These are phyloP conservation scores for Astragalus glycyphyllos DNA, from an alignment of 306 rosid species.

Conservation along the genomic window DNA sequence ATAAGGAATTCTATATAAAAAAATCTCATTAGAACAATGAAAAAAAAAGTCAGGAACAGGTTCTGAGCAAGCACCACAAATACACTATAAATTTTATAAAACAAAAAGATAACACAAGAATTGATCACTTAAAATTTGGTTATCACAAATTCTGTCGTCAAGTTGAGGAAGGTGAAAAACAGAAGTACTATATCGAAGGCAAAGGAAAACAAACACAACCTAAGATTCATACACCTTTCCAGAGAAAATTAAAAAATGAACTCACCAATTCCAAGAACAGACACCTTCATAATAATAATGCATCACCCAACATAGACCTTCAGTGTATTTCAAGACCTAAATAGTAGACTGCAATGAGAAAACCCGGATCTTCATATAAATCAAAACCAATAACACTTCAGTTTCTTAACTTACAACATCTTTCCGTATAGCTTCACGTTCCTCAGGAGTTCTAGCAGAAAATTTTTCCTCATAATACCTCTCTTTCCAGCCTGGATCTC, in stretches of 20 bases:
- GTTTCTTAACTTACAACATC: slow-evolving; percentile 81
- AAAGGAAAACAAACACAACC: slow-evolving; percentile 32
- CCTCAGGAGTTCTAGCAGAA: slow-evolving; percentile 80
- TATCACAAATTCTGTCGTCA: neutral
- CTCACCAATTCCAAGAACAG: slow-evolving; percentile 98
- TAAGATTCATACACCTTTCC: neutral
- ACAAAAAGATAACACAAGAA: slow-evolving; percentile 5
- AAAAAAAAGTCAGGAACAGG: neutral
- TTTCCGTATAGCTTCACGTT: slow-evolving; percentile 74
- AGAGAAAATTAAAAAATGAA: slow-evolving; percentile 30
- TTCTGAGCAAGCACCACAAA: neutral
- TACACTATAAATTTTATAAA: neutral
- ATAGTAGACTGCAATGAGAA: slow-evolving; percentile 40
- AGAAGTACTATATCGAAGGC: neutral
- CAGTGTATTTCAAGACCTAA: slow-evolving; percentile 92
- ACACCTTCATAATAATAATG: slow-evolving; percentile 98
- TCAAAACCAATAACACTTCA: slow-evolving; percentile 36
- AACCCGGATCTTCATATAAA: slow-evolving; percentile 32
- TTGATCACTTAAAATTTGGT: neutral
- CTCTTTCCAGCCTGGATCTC: slow-evolving; percentile 94
- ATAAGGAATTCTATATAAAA: slow-evolving; percentile 1
- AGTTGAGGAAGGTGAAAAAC: neutral
- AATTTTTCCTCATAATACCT: slow-evolving; percentile 95
- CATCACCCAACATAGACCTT: slow-evolving; percentile 98
- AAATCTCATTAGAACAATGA: slow-evolving; percentile 4